Evolutionary conservation across 1,139 yeast genomes (phyloP).

Genomic region (Saccharomyces pastorianus): DNA sequence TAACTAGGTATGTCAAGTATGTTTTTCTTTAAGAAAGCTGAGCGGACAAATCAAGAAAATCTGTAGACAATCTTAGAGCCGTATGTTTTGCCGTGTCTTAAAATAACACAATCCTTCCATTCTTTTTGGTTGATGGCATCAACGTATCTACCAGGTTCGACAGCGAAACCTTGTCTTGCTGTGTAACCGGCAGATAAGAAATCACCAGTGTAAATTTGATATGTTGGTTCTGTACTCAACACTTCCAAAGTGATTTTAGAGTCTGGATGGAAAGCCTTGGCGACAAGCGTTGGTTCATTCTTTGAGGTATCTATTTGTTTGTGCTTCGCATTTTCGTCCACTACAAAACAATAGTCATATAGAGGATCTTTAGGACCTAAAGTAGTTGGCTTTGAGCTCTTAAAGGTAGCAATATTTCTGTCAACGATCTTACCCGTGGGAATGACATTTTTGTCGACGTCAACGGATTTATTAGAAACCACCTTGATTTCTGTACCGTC

Average conservation of each 20-base stretch:
- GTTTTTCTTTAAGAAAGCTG: background rate
- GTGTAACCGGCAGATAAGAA: constrained; percentile 35
- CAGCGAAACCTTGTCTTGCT: constrained; percentile 51
- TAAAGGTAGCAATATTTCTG: constrained; percentile 25
- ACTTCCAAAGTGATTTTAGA: constrained; percentile 40
- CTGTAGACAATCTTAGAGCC: constrained; percentile 44
- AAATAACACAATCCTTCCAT: constrained; percentile 46
- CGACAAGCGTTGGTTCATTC: constrained; percentile 33
- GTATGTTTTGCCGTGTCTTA: constrained; percentile 46
- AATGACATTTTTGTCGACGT: constrained; percentile 35
- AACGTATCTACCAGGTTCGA: constrained; percentile 56
- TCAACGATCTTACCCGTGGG: constrained; percentile 46
- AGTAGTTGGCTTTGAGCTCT: constrained; percentile 13
- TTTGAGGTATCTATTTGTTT: constrained; percentile 38
- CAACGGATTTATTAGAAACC: constrained; percentile 34
- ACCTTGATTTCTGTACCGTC: constrained; percentile 27
- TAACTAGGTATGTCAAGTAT: background rate
- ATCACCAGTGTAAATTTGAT: constrained; percentile 63
- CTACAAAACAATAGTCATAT: constrained; percentile 49
- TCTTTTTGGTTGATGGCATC: constrained; percentile 45
- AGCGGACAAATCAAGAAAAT: constrained; percentile 8
- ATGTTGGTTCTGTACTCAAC: constrained; percentile 57
- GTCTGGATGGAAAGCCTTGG: constrained; percentile 44
- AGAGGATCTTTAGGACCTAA: constrained; percentile 25
- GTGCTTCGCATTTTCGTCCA: constrained; percentile 32